phyloP scores from a whole-genome alignment of 345 rosid genomes.

The Balakata baccata region DNA sequence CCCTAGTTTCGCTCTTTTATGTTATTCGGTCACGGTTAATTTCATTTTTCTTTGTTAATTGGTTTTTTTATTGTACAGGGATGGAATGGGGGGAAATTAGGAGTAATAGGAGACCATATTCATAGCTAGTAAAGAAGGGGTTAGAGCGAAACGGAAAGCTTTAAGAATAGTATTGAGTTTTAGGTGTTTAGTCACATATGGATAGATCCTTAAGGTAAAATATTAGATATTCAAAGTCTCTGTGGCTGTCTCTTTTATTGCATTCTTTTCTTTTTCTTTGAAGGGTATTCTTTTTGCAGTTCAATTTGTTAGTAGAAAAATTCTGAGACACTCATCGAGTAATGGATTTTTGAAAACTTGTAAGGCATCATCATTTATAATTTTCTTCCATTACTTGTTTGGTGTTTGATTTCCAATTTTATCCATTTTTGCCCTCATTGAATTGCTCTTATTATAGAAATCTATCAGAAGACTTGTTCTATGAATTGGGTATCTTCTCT shows the following conservation, averaged over 20 bases:
- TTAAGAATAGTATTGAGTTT: slow-evolving; percentile 27
- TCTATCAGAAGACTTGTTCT: no score
- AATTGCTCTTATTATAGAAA: no score
- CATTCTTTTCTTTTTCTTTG: slow-evolving; percentile 9
- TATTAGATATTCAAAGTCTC: slow-evolving; percentile 29
- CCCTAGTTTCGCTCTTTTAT: slow-evolving; percentile 11
- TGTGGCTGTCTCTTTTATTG: slow-evolving; percentile 15
- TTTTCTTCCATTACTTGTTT: neutral
- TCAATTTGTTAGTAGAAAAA: slow-evolving; percentile 39
- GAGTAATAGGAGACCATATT: slow-evolving; percentile 41
- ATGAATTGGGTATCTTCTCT: no score
- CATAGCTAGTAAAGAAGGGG: slow-evolving; percentile 31
- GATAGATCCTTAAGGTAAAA: slow-evolving; percentile 34
- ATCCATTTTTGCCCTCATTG: neutral
- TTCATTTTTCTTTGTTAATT: slow-evolving; percentile 41
- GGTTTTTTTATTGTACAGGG: slow-evolving; percentile 53
- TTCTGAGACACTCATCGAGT: slow-evolving; percentile 38
- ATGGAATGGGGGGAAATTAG: slow-evolving; percentile 33
- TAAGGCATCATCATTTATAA: neutral
- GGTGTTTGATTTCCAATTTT: neutral
- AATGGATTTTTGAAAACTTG: slow-evolving; percentile 34
- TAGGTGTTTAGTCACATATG: slow-evolving; percentile 29
- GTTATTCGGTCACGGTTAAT: slow-evolving; percentile 28
- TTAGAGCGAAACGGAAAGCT: slow-evolving; percentile 28
- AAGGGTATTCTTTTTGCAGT: slow-evolving; percentile 66